Evolutionary conservation across 129 eudicot genomes (phyloP), one percentile per base, ranked within the genome.

Genomic region (Helichrysum umbraculigerum): DNA sequence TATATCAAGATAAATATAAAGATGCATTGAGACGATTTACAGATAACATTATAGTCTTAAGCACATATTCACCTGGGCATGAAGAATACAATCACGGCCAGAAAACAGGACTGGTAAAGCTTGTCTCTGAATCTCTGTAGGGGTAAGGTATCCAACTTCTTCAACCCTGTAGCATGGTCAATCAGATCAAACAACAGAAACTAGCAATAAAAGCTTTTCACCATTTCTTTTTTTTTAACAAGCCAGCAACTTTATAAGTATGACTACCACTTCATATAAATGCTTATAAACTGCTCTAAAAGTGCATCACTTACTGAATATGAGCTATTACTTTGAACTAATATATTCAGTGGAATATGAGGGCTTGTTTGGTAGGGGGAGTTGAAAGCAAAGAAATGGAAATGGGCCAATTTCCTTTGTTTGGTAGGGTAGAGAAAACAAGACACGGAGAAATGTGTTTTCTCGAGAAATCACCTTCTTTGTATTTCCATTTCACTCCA

Each of bases 81-180:
- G 99, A 75, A 94, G 91, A 32, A 94, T 78, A 80, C 96, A 91
- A 75, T 94, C 99, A 35, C 85, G 88, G 20, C 96, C 96, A 60
- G 92, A 83, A 57, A 94, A 89, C 28, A 94, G 84, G 58, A 91
- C 74, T 29, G 96, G 97, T 78, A 94, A 84, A 62, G 97, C 93
- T 83, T 88, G 92, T 39, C 77, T 71, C 75, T 94, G 99, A 54
- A 94, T 93, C 72, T 83, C 86, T 21, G 99, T 94, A 11, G 99
- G 99, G 15, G 74, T 33, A 22, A 73, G 6, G 74, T 79, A 94
- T 72, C 97, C 99, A 29, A 86, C 74, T 61, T 91, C 96, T 84
- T 89, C 96, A 78, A 82, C 83, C 87, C 99, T 94, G 85, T 75
- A 80, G 11, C 54, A 75, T 25, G 52, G 73, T 52, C 63, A 65